phyloP scores from a whole-genome alignment of 2,329 filamentous ascomycete species.

The Fusarium gaditjirri region DNA sequence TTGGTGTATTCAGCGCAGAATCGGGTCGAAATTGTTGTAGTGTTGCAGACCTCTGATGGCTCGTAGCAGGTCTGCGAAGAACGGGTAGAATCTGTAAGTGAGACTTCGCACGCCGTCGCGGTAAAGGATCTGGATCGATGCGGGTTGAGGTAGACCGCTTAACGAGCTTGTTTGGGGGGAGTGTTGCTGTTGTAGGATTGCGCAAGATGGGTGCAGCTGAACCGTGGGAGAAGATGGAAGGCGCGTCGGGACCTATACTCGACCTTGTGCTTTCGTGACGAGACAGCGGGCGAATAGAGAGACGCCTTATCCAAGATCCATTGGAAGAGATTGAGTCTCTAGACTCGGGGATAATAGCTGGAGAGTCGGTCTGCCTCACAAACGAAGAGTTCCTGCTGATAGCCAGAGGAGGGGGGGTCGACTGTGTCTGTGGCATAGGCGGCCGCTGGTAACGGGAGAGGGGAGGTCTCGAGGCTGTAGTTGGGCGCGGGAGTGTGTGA shows the following conservation, averaged over 20 bases:
- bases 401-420: conserved; percentile 54
- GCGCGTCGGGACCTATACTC: conserved; percentile 72
- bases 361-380: conserved; percentile 52
- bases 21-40: conserved; percentile 64
- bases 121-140: conserved; percentile 54
- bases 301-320: conserved; percentile 77
- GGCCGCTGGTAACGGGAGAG: conserved; percentile 53
- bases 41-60: conserved; percentile 79
- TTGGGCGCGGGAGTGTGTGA: conserved; percentile 45
- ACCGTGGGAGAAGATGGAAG: conserved; percentile 73
- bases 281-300: conserved; percentile 73
- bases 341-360: conserved; percentile 54
- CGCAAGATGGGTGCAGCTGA: conserved; percentile 71
- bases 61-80: conserved; percentile 79
- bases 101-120: conserved; percentile 64
- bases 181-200: conserved; percentile 53
- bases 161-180: conserved; percentile 79
- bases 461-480: conserved; percentile 51
- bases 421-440: conserved; percentile 54
- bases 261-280: conserved; percentile 73
- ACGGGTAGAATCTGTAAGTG: conserved; percentile 72
- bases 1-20: conserved; percentile 40
- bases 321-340: conserved; percentile 70
- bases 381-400: conserved; percentile 57
- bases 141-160: conserved; percentile 74